Evolutionary conservation across 495 filamentous ascomycete genomes (phyloP).

Genomic region (Neurospora tetraspora): DNA sequence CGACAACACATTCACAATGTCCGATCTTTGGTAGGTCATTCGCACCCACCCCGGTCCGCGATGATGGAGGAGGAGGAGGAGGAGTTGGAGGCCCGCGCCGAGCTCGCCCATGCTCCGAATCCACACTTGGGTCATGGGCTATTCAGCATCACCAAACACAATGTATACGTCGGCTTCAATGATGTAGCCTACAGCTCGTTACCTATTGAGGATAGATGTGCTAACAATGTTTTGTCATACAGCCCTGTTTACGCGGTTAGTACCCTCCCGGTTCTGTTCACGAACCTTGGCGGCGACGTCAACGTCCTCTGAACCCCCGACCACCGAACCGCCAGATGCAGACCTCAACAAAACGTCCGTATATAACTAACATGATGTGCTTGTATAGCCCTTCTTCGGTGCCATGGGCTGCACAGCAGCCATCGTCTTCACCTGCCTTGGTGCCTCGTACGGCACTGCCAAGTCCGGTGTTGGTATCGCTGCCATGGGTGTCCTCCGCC

Average conservation of each 20-base stretch:
- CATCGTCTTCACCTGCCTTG: conserved; percentile 98
- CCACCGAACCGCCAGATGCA: neutral
- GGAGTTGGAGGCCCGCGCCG: conserved; percentile 3
- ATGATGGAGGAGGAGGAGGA: neutral
- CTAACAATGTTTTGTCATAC: conserved; percentile 18
- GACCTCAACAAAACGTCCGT: neutral
- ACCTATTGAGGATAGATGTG: neutral
- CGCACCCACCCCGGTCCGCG: conserved; percentile 6
- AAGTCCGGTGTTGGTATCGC: conserved; percentile 99
- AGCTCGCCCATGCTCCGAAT: conserved; percentile 11
- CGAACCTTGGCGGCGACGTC: neutral
- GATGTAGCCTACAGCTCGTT: neutral
- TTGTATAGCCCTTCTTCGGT: conserved; percentile 87
- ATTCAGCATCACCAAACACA: neutral
- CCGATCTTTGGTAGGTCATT: conserved; percentile 32
- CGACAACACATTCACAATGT: conserved; percentile 28
- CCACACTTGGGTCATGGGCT: conserved; percentile 15
- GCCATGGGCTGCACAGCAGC: conserved; percentile 97
- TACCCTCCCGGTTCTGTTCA: conserved; percentile 26
- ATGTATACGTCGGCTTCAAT: neutral
- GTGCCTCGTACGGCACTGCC: conserved; percentile 95
- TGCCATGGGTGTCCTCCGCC: conserved; percentile 93
- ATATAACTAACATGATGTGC: neutral
- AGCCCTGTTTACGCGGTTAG: conserved; percentile 99
- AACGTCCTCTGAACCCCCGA: neutral